Percentiles rank a stretch among this genome's conserved stretches.
These are phyloP conservation scores for Ilyonectria mors-panacis DNA, from an alignment of 2,329 filamentous ascomycete genomes.

Conservation along the genomic window DNA sequence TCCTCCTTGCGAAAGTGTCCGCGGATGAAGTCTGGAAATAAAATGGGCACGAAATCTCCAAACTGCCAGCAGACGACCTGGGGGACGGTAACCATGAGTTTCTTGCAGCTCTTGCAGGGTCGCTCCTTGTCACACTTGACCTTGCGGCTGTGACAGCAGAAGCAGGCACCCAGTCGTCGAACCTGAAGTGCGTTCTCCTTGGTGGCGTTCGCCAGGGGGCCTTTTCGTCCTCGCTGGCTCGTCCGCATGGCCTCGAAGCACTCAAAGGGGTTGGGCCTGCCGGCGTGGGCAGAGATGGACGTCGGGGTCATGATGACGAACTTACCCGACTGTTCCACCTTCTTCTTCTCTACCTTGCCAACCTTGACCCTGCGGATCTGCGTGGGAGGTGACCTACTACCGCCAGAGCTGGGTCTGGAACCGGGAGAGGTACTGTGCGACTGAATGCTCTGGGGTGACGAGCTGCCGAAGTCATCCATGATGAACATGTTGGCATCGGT, in stretches of 20 bases:
- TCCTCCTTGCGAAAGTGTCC: slow-evolving; percentile 66
- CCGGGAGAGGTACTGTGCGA: slow-evolving; percentile 51
- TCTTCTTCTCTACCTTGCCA: slow-evolving; percentile 64
- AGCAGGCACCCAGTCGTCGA: slow-evolving; percentile 69
- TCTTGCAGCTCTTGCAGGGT: slow-evolving; percentile 70
- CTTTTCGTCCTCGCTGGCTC: slow-evolving; percentile 70
- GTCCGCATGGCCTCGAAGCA: slow-evolving; percentile 68
- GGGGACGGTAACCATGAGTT: slow-evolving; percentile 64
- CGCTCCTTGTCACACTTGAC: slow-evolving; percentile 71
- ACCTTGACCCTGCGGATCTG: slow-evolving; percentile 61
- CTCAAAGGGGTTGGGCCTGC: slow-evolving; percentile 67
- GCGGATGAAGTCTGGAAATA: slow-evolving; percentile 69
- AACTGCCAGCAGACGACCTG: slow-evolving; percentile 74
- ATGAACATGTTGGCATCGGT: slow-evolving; percentile 53
- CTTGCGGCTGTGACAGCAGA: slow-evolving; percentile 72
- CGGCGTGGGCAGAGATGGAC: slow-evolving; percentile 66
- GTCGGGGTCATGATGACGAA: slow-evolving; percentile 71
- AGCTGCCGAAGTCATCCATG: slow-evolving; percentile 58
- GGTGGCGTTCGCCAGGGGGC: slow-evolving; percentile 67
- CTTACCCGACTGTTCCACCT: slow-evolving; percentile 58
- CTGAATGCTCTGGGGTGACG: slow-evolving; percentile 50
- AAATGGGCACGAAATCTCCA: slow-evolving; percentile 65
- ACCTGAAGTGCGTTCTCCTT: slow-evolving; percentile 70
- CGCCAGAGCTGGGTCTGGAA: slow-evolving; percentile 41
- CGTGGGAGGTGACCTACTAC: slow-evolving; percentile 50